These are phyloP conservation scores for Aspergillus campestris DNA, from an alignment of 495 filamentous ascomycete genomes.

Conservation along the genomic window DNA sequence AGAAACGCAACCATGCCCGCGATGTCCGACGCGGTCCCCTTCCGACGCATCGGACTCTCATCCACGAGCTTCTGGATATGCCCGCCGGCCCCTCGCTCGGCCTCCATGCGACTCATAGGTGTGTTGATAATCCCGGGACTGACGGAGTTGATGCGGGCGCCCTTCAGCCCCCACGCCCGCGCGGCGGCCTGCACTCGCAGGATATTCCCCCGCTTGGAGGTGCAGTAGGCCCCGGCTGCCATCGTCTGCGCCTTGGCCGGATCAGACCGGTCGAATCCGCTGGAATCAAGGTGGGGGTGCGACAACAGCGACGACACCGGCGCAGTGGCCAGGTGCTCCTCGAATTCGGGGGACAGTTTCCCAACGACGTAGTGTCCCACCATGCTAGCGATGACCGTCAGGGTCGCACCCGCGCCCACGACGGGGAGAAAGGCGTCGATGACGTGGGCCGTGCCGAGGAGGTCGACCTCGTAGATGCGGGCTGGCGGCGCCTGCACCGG, in stretches of 20 bases:
- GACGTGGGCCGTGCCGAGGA: slow-evolving; percentile 7
- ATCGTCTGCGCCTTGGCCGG: too few species aligned
- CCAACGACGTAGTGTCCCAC: background rate
- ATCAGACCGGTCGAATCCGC: background rate
- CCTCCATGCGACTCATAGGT: slow-evolving; percentile 41
- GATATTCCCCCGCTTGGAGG: slow-evolving; percentile 10
- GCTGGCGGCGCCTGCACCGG: background rate
- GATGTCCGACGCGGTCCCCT: slow-evolving; percentile 27
- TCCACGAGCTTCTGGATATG: slow-evolving; percentile 41
- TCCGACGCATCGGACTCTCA: background rate
- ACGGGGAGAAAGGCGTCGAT: slow-evolving; percentile 7
- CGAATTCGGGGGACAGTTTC: background rate
- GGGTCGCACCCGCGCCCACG: background rate
- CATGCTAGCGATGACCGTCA: slow-evolving; percentile 5
- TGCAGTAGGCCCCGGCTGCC: background rate
- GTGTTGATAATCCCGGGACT: slow-evolving; percentile 78
- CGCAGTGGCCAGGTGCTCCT: slow-evolving; percentile 4
- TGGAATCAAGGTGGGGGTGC: background rate
- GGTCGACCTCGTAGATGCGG: slow-evolving; percentile 8
- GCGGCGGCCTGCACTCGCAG: slow-evolving; percentile 28
- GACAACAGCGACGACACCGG: background rate
- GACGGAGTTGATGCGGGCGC: slow-evolving; percentile 74
- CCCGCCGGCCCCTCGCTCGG: slow-evolving; percentile 23
- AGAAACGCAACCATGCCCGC: slow-evolving; percentile 39
- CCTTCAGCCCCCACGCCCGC: slow-evolving; percentile 59